Conservation (phyloP, 2,329 filamentous ascomycete species). For the Penicillium polonicum region DNA sequence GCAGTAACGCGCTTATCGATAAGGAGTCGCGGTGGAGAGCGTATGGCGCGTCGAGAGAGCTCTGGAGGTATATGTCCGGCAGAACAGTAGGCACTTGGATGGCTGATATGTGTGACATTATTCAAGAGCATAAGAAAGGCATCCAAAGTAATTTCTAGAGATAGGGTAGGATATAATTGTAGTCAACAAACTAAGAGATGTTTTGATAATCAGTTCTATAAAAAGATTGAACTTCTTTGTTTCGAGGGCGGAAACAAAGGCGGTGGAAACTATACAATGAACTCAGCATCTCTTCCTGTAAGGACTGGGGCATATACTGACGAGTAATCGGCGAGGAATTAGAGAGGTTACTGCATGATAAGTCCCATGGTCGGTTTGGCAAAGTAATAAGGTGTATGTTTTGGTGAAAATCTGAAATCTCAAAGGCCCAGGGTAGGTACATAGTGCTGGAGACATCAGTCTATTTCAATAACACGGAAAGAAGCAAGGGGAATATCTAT, state of each 20-base stretch:
- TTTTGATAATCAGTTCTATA: not conserved
- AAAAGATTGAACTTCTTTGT: constrained; percentile 1
- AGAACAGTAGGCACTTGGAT: not conserved
- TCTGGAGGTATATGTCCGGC: not conserved
- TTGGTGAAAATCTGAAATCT: not conserved
- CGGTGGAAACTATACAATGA: not conserved
- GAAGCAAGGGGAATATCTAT: not conserved
- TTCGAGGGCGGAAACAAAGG: constrained; percentile 1
- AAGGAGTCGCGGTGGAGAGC: constrained; percentile 10
- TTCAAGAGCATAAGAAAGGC: not conserved
- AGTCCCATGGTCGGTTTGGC: not conserved
- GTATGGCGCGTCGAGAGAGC: not conserved
- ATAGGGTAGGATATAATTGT: not conserved
- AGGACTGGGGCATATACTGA: not conserved
- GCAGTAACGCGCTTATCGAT: constrained; percentile 24
- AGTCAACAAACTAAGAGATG: not conserved
- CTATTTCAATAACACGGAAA: not conserved
- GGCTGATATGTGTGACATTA: not conserved
- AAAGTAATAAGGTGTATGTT: not conserved
- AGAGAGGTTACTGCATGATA: not conserved
- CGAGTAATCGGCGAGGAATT: not conserved
- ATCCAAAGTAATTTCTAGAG: not conserved
- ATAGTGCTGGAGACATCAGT: not conserved
- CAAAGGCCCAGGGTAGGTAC: not conserved
- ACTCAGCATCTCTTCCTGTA: not conserved